Conservation (phyloP, 495 filamentous ascomycete species). For the Lasiosphaeria ovina region DNA sequence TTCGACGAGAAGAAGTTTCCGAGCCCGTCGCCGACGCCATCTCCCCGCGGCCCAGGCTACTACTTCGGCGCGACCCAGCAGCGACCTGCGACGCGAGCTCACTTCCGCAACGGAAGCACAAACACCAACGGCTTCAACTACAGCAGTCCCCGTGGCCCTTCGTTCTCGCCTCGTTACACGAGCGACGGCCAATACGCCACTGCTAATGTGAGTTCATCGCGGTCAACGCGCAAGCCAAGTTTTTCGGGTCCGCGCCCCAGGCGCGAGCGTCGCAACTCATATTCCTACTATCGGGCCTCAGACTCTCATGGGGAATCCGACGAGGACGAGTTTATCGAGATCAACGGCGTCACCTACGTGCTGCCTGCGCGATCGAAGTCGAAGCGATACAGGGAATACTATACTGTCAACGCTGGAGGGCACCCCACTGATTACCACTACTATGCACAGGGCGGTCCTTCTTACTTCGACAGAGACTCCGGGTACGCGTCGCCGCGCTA, state of each 20-base stretch:
- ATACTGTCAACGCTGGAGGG: slow-evolving; percentile 46
- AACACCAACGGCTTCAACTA: slow-evolving; percentile 20
- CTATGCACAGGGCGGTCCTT: slow-evolving; percentile 49
- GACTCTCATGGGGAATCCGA: slow-evolving; percentile 55
- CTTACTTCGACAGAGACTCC: slow-evolving; percentile 33
- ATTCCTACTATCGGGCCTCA: slow-evolving; percentile 54
- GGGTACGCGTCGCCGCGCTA: slow-evolving; percentile 43
- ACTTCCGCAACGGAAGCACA: slow-evolving; percentile 37
- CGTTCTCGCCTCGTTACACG: slow-evolving; percentile 50
- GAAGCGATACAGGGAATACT: slow-evolving; percentile 37
- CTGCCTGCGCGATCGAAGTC: slow-evolving; percentile 45
- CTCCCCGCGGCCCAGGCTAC: slow-evolving; percentile 45
- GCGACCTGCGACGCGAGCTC: slow-evolving; percentile 47
- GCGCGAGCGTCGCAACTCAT: slow-evolving; percentile 50
- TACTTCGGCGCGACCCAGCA: slow-evolving; percentile 45
- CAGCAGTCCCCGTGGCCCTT: slow-evolving; percentile 37
- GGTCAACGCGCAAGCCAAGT: slow-evolving; percentile 48
- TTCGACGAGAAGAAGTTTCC: slow-evolving; percentile 42
- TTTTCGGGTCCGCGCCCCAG: slow-evolving; percentile 43
- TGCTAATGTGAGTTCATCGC: slow-evolving; percentile 53
- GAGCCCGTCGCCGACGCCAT: slow-evolving; percentile 51
- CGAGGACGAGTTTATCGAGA: slow-evolving; percentile 58
- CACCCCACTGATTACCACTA: slow-evolving; percentile 57
- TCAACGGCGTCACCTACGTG: slow-evolving; percentile 47
- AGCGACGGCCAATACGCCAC: slow-evolving; percentile 57